A percentile compares a stretch with the other conserved stretches of the same genome.
phyloP scores from a whole-genome alignment of 2,329 filamentous ascomycete genomes.

The Ceratocystis papillata region DNA sequence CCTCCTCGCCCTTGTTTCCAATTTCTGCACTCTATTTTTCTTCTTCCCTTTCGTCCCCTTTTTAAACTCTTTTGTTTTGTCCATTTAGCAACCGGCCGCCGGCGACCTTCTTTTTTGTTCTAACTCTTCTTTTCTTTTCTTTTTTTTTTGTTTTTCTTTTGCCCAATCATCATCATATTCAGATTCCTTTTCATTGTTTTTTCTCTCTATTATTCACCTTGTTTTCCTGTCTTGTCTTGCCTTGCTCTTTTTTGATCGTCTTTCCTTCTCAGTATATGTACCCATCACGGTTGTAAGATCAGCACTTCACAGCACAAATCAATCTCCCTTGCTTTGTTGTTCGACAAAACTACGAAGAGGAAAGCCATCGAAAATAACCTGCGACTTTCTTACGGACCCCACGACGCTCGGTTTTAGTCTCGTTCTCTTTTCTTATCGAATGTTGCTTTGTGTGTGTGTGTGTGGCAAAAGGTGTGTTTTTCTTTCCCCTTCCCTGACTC shows the following conservation, averaged over 20 bases:
- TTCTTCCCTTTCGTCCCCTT: slow-evolving; percentile 26
- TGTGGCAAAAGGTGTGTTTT: slow-evolving; percentile 17
- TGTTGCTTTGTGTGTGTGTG: neutral
- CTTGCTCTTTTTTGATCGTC: slow-evolving; percentile 9
- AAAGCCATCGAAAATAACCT: neutral
- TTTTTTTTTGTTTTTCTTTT: slow-evolving; percentile 4
- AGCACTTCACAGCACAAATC: slow-evolving; percentile 1
- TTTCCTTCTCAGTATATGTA: slow-evolving; percentile 18
- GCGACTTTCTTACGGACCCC: neutral
- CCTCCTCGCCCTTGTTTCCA: slow-evolving; percentile 21
- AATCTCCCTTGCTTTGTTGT: slow-evolving; percentile 14
- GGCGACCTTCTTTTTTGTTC: slow-evolving; percentile 18
- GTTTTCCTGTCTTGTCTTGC: neutral
- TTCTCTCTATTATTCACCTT: slow-evolving; percentile 12
- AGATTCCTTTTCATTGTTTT: slow-evolving; percentile 13
- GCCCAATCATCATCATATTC: slow-evolving; percentile 12
- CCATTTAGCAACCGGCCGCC: slow-evolving; percentile 17
- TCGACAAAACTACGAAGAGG: neutral
- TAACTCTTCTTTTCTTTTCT: slow-evolving; percentile 10
- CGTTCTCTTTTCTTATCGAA: neutral
- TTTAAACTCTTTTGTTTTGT: slow-evolving; percentile 17
- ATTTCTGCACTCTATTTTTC: slow-evolving; percentile 29
- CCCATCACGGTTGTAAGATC: slow-evolving; percentile 11
- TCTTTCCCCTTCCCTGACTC: neutral
- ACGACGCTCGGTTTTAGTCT: neutral